Evolutionary conservation across 2,329 filamentous ascomycete genomes (phyloP).

Genomic region (Cyphellophora europaea): DNA sequence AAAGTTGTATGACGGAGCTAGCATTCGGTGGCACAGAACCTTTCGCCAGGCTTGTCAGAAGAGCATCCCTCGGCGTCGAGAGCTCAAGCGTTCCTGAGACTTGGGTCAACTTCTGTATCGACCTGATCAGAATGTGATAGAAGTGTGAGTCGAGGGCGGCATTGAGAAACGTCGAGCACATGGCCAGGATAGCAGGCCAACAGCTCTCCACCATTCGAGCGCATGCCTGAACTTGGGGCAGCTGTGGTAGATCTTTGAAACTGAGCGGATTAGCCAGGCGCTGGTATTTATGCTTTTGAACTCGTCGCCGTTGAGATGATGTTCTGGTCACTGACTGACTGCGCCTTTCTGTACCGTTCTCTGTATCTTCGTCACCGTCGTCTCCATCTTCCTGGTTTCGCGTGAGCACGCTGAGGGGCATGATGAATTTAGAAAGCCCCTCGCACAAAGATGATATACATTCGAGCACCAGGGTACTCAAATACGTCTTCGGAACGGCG

Average conservation of each 20-base stretch:
- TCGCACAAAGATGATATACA: conserved; percentile 89
- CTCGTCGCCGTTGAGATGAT: conserved; percentile 6
- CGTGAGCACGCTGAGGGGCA: conserved; percentile 82
- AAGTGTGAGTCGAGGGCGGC: conserved; percentile 87
- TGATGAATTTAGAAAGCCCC: conserved; percentile 81
- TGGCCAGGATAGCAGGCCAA: conserved; percentile 91
- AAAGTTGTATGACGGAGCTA: conserved; percentile 9
- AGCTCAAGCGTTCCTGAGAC: conserved; percentile 83
- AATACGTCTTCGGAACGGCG: conserved; percentile 77
- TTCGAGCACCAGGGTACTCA: conserved; percentile 79
- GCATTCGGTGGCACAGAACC: conserved; percentile 77
- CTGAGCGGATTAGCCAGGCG: conserved; percentile 76
- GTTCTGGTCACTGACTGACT: conserved; percentile 3
- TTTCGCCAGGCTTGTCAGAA: conserved; percentile 88
- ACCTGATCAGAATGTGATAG: conserved; percentile 82
- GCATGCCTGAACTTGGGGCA: conserved; percentile 63
- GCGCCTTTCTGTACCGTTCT: conserved; percentile 3
- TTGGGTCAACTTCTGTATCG: conserved; percentile 91
- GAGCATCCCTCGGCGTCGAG: conserved; percentile 80
- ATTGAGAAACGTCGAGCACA: conserved; percentile 90
- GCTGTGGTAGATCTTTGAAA: conserved; percentile 62
- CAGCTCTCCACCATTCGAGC: conserved; percentile 80
- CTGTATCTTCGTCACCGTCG: conserved; percentile 10
- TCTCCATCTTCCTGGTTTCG: conserved; percentile 20
- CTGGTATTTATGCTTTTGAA: conserved; percentile 53